Conservation (phyloP, 2,329 filamentous ascomycete genomes). For the Metarhizium album region DNA sequence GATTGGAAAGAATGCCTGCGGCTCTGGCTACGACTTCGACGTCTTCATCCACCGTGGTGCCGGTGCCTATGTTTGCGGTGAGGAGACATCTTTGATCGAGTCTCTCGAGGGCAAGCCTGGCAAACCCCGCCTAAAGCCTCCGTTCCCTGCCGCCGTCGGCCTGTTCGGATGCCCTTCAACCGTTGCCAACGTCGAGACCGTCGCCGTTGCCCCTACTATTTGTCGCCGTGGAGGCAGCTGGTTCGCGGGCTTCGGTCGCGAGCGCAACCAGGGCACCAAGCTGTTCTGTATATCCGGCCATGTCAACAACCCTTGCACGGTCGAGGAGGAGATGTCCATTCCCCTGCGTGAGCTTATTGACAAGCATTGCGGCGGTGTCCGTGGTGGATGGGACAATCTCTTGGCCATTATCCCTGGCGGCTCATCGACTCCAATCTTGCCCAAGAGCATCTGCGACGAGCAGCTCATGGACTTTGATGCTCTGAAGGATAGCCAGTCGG, state of each 20-base stretch:
- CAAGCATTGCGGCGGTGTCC: constrained; percentile 94
- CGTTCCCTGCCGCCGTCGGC: constrained; percentile 94
- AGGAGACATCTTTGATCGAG: constrained; percentile 97
- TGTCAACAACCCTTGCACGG: constrained; percentile 96
- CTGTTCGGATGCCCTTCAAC: constrained; percentile 97
- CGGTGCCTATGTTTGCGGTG: constrained; percentile 95
- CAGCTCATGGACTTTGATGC: constrained; percentile 99
- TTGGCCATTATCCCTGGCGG: constrained; percentile 91
- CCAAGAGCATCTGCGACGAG: constrained; percentile 81
- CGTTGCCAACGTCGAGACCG: constrained; percentile 94
- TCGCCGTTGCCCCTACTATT: constrained; percentile 92
- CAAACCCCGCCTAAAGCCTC: constrained; percentile 96
- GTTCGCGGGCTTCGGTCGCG: constrained; percentile 90
- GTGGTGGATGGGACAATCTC: constrained; percentile 95
- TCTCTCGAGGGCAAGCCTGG: constrained; percentile 97
- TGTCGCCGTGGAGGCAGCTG: constrained; percentile 83
- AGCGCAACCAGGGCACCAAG: constrained; percentile 95
- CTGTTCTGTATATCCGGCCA: constrained; percentile 97
- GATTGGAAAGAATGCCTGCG: constrained; percentile 97
- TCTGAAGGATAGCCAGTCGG: constrained; percentile 93
- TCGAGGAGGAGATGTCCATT: constrained; percentile 99
- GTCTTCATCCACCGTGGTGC: constrained; percentile 93
- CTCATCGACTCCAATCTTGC: constrained; percentile 91
- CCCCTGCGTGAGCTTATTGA: constrained; percentile 93
- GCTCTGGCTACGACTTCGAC: constrained; percentile 94